Percentiles rank a stretch among this genome's conserved stretches.
Conservation (phyloP, 148 eudicot species). For the Rheum nobile region DNA sequence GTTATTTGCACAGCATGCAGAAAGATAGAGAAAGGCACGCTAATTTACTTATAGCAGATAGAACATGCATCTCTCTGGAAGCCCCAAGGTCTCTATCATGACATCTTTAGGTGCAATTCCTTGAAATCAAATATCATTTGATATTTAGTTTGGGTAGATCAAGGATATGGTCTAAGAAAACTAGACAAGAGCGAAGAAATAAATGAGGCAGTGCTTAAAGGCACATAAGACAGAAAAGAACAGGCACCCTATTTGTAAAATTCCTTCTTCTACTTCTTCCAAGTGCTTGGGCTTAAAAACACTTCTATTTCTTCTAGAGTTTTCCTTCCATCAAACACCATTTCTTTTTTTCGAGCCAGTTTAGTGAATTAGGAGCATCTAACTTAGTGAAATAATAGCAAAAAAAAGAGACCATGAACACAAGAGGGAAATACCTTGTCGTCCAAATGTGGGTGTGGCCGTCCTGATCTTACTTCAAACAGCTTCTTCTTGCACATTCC, state of each 20-base stretch:
- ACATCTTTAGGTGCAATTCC: background rate
- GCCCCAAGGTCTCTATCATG: background rate
- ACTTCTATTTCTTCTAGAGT: background rate
- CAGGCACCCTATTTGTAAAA: background rate
- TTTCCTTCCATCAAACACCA: background rate
- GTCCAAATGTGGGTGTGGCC: conserved; percentile 77
- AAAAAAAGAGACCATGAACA: background rate
- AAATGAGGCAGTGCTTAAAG: background rate
- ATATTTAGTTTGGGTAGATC: background rate
- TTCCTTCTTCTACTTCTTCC: background rate
- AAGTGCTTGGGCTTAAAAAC: background rate
- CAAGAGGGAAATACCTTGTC: conserved; percentile 50
- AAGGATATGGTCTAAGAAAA: background rate
- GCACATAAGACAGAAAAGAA: background rate
- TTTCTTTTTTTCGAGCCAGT: background rate
- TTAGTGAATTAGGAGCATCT: background rate
- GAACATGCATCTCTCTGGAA: background rate
- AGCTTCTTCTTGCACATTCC: conserved; percentile 55
- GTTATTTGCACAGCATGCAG: background rate
- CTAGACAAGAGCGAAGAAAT: background rate
- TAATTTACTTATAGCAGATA: background rate
- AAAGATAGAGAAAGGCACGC: background rate
- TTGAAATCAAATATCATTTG: background rate
- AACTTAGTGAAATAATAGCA: background rate
- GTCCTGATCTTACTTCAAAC: conserved; percentile 57